A percentile compares a stretch with the other conserved stretches of the same genome.
phyloP scores from a whole-genome alignment of 345 rosid species.

The Syzygium oleosum region DNA sequence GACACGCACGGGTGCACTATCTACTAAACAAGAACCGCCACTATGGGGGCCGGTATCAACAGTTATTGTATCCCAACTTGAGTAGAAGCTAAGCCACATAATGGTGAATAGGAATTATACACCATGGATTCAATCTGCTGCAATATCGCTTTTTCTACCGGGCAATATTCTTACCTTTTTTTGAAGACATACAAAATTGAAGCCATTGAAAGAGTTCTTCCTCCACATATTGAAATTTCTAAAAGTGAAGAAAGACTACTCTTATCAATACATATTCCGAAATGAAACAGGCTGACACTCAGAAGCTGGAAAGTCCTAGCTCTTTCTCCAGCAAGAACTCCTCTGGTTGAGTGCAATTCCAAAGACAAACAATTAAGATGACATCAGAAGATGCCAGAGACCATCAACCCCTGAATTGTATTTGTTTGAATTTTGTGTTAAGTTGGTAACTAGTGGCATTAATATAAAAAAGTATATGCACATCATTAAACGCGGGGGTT shows the following conservation, averaged over 20 bases:
- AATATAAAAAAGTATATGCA: too few relatives aligned
- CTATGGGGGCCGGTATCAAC: too few relatives aligned
- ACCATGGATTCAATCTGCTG: not conserved
- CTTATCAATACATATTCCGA: not conserved
- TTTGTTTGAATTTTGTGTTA: too few relatives aligned
- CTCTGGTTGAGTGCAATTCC: conserved; percentile 96
- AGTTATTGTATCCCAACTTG: too few relatives aligned
- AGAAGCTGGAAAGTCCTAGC: conserved; percentile 92
- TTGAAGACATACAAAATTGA: not conserved
- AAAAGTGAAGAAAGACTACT: not conserved
- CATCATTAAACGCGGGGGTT: too few relatives aligned
- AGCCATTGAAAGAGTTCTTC: not conserved
- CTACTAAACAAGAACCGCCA: too few relatives aligned
- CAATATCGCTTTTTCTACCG: not conserved
- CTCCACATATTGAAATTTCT: not conserved
- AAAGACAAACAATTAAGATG: conserved; percentile 2
- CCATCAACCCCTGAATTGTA: too few relatives aligned
- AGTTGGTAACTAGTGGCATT: too few relatives aligned
- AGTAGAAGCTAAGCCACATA: not conserved
- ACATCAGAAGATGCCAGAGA: not conserved
- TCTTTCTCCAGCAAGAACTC: conserved; percentile 92
- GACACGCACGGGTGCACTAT: too few relatives aligned
- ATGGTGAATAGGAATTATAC: not conserved
- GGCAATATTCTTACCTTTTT: not conserved
- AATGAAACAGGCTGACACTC: conserved; percentile 17